Evolutionary conservation across 441 rosid species (phyloP), one percentile per base, ranked within the genome.

Genomic region (Erysimum cheiri): DNA sequence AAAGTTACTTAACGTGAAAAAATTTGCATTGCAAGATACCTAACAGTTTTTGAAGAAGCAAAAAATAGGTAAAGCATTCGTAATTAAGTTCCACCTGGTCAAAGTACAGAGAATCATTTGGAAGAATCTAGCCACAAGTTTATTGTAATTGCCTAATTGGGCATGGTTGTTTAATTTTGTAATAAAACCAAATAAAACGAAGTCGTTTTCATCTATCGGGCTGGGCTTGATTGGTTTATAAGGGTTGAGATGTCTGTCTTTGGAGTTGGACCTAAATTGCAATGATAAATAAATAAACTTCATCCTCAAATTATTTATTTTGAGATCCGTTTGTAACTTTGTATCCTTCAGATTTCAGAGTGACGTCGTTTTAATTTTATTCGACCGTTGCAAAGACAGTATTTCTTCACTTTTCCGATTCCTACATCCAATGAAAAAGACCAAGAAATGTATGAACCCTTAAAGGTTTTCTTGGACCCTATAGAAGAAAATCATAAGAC

Each of bases 1-100:
- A 56, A 14, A n/a, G 26, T 58, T 65, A 73, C 72, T 66, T 73
- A 73, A 26, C 77, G 71, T 73, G 54, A 58, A 19, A 59, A 65
- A 65, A 65, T 54, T 72, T 57, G 57, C 71, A 14, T 48, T 29
- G 4, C 41, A 64, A 56, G 53, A 8, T 19, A 72, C 70, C 71
- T 64, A 72, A 54, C 71, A 57, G 28, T 6, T 64, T 54, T 43
- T 10, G 8, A 47, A 47, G 24, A 56, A 53, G 32, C 57, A 53
- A 41, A 40, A 0, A 15, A n/a, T 31, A 33, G 44, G 8, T 70
- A 41, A 7, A 32, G 37, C 29, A 9, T 60, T 17, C 0, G 33
- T 49, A 8, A 12, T 28, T 11, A 35, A 69, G 50, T 46, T 57
- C 47, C 57, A 26, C 57, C 14, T 14, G 8, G 29, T 57, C 17